Conservation (phyloP, 106 monocot genomes). For the Chionographis japonica region DNA sequence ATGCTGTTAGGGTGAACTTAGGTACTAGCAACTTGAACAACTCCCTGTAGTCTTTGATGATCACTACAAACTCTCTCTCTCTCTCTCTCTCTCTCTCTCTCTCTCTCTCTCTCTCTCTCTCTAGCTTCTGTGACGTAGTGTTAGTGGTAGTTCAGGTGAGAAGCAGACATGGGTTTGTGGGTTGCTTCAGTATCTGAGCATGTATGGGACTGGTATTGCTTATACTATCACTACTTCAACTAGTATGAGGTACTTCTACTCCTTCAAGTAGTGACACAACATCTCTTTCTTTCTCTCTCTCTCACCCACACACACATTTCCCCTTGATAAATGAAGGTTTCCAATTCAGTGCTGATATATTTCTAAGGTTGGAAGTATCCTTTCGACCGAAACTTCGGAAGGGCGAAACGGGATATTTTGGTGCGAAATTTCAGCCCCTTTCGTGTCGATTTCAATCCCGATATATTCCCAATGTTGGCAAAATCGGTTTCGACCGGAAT, state of each 20-base stretch:
- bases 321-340: too few relatives aligned
- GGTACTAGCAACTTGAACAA: slow-evolving; percentile 16
- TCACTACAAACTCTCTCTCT: too few relatives aligned
- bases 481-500: too few relatives aligned
- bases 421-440: too few relatives aligned
- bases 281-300: not conserved
- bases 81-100: too few relatives aligned
- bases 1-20: slow-evolving; percentile 55
- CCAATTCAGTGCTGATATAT: too few relatives aligned
- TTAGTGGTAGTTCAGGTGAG: slow-evolving; percentile 35
- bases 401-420: too few relatives aligned
- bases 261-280: not conserved
- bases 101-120: not conserved
- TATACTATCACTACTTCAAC: slow-evolving; percentile 58
- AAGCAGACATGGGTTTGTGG: slow-evolving; percentile 47
- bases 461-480: too few relatives aligned
- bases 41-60: not conserved
- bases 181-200: slow-evolving; percentile 42
- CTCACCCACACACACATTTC: too few relatives aligned
- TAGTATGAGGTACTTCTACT: slow-evolving; percentile 40
- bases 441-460: too few relatives aligned
- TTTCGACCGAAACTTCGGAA: too few relatives aligned
- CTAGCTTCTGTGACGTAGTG: slow-evolving; percentile 12
- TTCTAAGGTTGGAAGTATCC: too few relatives aligned
- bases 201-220: slow-evolving; percentile 47